Base-by-base conservation (phyloP, 352 stramenopile species). In the Aphanomyces stellatus region DNA sequence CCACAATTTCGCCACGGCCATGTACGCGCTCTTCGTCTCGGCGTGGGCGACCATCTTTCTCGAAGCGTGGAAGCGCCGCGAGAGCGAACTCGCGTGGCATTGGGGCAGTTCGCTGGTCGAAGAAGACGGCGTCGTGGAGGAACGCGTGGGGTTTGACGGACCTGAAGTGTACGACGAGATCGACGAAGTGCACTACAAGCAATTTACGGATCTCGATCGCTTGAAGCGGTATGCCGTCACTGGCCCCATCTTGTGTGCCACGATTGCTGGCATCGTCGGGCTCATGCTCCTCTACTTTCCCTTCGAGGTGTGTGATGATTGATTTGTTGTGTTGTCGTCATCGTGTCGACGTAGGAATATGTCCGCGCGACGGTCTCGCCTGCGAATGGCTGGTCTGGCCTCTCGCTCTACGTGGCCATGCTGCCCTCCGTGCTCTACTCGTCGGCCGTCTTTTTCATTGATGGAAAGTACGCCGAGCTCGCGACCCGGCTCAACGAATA, bases 401-500 rank as follows among this genome's bases (percentile, higher is more conserved):
- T 85, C 42, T 91, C 82, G 62, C 68, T 77, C 53, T 90, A 93
- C 69, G 72, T 88, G 30, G 85, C 79, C 27, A 74, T 91, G 34
- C 59, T 83, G 8, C 85, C 85, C 30, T 90, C 85, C 0, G 74
- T 91, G 19, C 71, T 76, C 1, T 93, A 93, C 71, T 91, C 85
- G 28, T 61, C 87, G 13, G 79, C 89, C 17, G 85, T 93, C 19
- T 69, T 91, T 40, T 71, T 90, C 35, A 73, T 93, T 40, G 85
- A 93, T 71, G 78, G 74, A 43, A 88, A 90, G 42, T 97, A 98
- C 65, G 91, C 88, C 67, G 82, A 85, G 43, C 72, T 99, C 25
- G 96, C 96, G 10, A 85, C 88, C 3, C 85, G 79, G 34, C 72
- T 99, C 48, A 99, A 96, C 53, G 82, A 97, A 49, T 97, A 84